Evolutionary conservation across 2,329 filamentous ascomycete genomes (phyloP).

Genomic region (Phaeoacremonium minimum): DNA sequence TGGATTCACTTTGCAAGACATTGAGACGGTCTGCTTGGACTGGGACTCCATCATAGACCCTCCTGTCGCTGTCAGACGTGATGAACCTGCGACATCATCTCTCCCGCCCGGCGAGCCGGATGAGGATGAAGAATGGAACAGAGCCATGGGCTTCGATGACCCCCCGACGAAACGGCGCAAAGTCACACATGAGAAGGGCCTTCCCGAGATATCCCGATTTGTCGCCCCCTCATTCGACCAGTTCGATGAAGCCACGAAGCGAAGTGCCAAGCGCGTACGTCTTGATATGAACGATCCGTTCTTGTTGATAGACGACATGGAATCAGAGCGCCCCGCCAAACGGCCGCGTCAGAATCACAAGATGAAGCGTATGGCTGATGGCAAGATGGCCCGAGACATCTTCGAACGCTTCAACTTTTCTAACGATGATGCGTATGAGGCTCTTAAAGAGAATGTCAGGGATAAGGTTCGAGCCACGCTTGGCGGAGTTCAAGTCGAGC

Average conservation of each 20-base stretch:
- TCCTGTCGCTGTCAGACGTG: constrained; percentile 20
- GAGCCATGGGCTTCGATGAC: constrained; percentile 51
- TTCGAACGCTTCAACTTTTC: constrained; percentile 88
- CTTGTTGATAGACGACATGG: constrained; percentile 75
- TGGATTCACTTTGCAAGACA: constrained; percentile 73
- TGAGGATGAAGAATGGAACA: constrained; percentile 61
- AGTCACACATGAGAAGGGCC: constrained; percentile 45
- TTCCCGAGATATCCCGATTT: constrained; percentile 55
- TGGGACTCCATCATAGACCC: constrained; percentile 66
- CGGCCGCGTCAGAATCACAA: constrained; percentile 52
- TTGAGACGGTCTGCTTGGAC: constrained; percentile 81
- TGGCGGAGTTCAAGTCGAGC: constrained; percentile 87
- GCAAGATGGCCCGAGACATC: constrained; percentile 68
- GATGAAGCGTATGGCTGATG: constrained; percentile 63
- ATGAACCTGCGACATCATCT: constrained; percentile 8
- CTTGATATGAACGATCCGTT: constrained; percentile 87
- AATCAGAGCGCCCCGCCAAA: constrained; percentile 59
- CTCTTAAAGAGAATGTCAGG: constrained; percentile 93
- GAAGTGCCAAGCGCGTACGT: constrained; percentile 71
- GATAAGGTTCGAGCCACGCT: constrained; percentile 92
- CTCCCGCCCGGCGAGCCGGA: constrained; percentile 31
- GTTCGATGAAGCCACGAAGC: constrained; percentile 68
- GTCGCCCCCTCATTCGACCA: constrained; percentile 73
- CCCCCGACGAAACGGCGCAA: constrained; percentile 58
- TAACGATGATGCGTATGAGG: constrained; percentile 93